Conservation (phyloP, 352 stramenopile species). For the Phytophthora agathidicida region DNA sequence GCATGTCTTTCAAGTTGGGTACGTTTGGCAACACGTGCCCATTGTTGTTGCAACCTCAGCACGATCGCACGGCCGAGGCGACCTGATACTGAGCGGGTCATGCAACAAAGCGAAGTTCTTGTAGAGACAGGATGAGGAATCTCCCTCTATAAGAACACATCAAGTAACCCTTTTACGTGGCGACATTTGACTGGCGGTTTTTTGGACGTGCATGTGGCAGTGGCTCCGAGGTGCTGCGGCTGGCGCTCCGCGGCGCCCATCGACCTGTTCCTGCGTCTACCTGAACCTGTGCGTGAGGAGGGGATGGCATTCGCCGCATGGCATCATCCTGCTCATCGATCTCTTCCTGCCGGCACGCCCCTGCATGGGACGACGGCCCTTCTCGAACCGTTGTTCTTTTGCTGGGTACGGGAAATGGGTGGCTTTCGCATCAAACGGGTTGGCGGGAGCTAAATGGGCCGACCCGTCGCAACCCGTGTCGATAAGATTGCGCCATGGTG, state of each 20-base stretch:
- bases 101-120: constrained; percentile 4
- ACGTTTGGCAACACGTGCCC: background rate
- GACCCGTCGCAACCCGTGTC: constrained; percentile 1
- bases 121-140: background rate
- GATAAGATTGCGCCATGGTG: constrained; percentile 11
- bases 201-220: constrained; percentile 3
- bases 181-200: constrained; percentile 41
- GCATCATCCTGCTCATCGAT: background rate
- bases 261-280: background rate
- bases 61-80: no score
- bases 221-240: background rate
- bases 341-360: background rate
- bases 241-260: background rate
- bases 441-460: constrained; percentile 10
- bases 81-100: background rate
- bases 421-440: constrained; percentile 21
- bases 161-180: constrained; percentile 39
- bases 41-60: background rate
- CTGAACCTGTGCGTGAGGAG: constrained; percentile 5
- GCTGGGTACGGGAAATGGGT: constrained; percentile 38
- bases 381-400: constrained; percentile 29
- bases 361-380: constrained; percentile 5
- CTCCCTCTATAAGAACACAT: constrained; percentile 39
- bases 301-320: no score
- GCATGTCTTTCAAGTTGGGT: no score